phyloP scores from a whole-genome alignment of 2,329 filamentous ascomycete genomes.

The Trichoderma sp. region DNA sequence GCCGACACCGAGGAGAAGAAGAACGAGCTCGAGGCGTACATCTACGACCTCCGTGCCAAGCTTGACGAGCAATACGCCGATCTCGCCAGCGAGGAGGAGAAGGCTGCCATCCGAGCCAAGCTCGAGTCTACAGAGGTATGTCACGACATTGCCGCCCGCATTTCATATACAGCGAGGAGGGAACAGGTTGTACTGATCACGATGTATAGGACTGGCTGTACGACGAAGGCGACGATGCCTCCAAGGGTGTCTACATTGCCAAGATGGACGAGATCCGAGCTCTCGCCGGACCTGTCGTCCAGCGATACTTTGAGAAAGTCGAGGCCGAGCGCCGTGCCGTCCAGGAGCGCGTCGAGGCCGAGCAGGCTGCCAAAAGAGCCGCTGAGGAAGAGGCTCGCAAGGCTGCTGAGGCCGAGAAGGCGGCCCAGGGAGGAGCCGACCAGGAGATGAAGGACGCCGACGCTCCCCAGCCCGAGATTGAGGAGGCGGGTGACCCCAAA shows the following conservation, averaged over 20 bases:
- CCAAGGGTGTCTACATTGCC: conserved; percentile 88
- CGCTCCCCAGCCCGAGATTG: conserved; percentile 53
- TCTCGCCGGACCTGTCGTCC: conserved; percentile 85
- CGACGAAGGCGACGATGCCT: conserved; percentile 92
- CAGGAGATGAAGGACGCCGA: conserved; percentile 68
- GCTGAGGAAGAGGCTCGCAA: conserved; percentile 59
- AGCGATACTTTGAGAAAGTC: conserved; percentile 93
- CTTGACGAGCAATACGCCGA: conserved; percentile 89
- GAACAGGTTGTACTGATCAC: conserved; percentile 26
- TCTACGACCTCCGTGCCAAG: conserved; percentile 96
- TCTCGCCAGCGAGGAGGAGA: conserved; percentile 89
- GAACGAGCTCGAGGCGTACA: conserved; percentile 98
- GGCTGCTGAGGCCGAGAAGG: conserved; percentile 55
- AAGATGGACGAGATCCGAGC: conserved; percentile 96
- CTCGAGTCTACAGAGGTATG: conserved; percentile 84
- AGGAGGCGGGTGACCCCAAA: conserved; percentile 47
- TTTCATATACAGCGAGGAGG: no score
- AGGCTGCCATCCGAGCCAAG: conserved; percentile 80
- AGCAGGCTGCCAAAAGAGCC: conserved; percentile 73
- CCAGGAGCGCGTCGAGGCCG: conserved; percentile 76
- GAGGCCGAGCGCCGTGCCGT: conserved; percentile 81
- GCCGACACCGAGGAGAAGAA: conserved; percentile 99
- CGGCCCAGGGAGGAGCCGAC: conserved; percentile 53
- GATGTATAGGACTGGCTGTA: conserved; percentile 89
- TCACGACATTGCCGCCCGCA: neutral